Evolutionary conservation across 768 basidiomycete species (phyloP).

Genomic region (Chiua virens): DNA sequence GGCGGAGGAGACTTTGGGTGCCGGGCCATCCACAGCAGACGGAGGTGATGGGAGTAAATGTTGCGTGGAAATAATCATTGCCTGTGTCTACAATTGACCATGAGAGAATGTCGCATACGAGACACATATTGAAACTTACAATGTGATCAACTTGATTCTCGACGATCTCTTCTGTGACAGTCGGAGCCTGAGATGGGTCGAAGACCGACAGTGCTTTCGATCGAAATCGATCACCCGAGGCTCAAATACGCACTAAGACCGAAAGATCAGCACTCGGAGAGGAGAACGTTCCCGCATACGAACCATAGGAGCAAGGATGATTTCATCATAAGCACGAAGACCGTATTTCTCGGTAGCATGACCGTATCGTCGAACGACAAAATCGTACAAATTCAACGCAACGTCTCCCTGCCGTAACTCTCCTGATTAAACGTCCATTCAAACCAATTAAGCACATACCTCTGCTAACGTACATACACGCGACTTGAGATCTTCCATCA

Average conservation of each 20-base stretch:
- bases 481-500: constrained; percentile 90
- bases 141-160: constrained; percentile 53
- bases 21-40: constrained; percentile 26
- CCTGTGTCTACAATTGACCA: constrained; percentile 63
- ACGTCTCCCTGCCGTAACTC: constrained; percentile 67
- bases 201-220: constrained; percentile 57
- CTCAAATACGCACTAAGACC: constrained; percentile 80
- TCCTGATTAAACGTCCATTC: constrained; percentile 4
- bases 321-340: constrained; percentile 91
- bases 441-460: constrained; percentile 44
- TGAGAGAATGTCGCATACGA: constrained; percentile 2
- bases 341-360: constrained; percentile 83
- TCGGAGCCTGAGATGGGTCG: constrained; percentile 51
- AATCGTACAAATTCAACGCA: constrained; percentile 87
- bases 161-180: constrained; percentile 76
- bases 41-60: constrained; percentile 58
- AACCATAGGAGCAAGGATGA: constrained; percentile 93
- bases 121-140: constrained; percentile 33
- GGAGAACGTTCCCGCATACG: constrained; percentile 17
- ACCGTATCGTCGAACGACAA: constrained; percentile 77
- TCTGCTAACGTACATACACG: constrained; percentile 84
- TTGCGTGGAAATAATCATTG: constrained; percentile 89
- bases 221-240: constrained; percentile 92
- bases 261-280: not conserved
- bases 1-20: constrained; percentile 20